Percentiles rank a stretch among this genome's conserved stretches.
Conservation (phyloP, 2,329 filamentous ascomycete genomes). For the Talaromyces verruculosus region DNA sequence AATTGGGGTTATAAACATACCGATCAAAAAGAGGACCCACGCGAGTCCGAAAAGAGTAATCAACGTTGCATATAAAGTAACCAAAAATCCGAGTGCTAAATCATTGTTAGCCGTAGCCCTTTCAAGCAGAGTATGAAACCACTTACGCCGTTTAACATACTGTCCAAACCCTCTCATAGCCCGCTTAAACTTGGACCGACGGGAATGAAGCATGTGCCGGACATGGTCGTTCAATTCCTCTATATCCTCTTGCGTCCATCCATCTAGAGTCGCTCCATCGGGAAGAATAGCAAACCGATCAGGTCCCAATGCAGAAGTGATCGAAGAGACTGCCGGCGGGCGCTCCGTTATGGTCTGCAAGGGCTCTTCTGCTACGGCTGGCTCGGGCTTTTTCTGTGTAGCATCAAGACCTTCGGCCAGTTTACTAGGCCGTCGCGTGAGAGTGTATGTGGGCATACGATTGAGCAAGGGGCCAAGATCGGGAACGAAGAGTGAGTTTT, state of each 20-base stretch:
- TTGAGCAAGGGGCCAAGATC: constrained; percentile 76
- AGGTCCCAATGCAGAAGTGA: constrained; percentile 67
- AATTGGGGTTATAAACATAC: constrained; percentile 37
- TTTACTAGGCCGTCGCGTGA: constrained; percentile 55
- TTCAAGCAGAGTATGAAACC: not conserved
- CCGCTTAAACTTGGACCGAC: constrained; percentile 75
- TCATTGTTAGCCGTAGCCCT: constrained; percentile 5
- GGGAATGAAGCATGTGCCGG: constrained; percentile 81
- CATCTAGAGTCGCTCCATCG: constrained; percentile 68
- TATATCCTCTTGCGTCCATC: constrained; percentile 74
- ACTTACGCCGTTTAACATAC: constrained; percentile 69
- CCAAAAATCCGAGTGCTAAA: constrained; percentile 72
- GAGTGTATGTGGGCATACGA: constrained; percentile 72
- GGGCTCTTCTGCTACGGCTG: constrained; percentile 25
- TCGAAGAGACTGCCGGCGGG: constrained; percentile 53
- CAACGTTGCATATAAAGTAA: constrained; percentile 77
- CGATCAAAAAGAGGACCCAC: constrained; percentile 89
- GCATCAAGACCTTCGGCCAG: constrained; percentile 26
- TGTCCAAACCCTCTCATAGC: constrained; percentile 76
- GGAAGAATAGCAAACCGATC: constrained; percentile 78
- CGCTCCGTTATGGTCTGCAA: constrained; percentile 18
- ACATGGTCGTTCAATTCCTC: constrained; percentile 80
- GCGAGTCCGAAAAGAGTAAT: constrained; percentile 83
- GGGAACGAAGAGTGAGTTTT: constrained; percentile 84
- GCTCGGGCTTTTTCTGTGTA: constrained; percentile 15